phyloP scores from a whole-genome alignment of 2,329 filamentous ascomycete species.

The Pseudodiploospora longispora region DNA sequence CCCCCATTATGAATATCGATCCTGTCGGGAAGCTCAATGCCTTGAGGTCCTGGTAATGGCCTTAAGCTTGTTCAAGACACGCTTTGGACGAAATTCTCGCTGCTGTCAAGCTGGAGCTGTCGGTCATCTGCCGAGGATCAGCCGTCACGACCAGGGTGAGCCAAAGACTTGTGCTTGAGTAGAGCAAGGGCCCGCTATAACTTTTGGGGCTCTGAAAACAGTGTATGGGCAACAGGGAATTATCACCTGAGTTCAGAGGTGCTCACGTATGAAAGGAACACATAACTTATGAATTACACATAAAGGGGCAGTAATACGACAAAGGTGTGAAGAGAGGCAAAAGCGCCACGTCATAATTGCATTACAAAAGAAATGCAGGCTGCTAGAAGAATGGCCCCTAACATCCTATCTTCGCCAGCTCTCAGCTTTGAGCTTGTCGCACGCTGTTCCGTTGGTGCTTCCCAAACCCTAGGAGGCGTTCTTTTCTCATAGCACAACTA shows the following conservation, averaged over 20 bases:
- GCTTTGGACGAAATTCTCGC: constrained; percentile 22
- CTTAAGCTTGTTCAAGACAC: neutral
- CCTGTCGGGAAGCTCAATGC: constrained; percentile 22
- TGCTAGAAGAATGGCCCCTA: constrained; percentile 38
- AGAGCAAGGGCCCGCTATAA: too few relatives aligned
- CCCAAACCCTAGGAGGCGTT: neutral
- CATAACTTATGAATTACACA: too few relatives aligned
- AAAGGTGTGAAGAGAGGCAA: too few relatives aligned
- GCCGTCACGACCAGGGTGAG: constrained; percentile 12
- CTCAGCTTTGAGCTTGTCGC: constrained; percentile 72
- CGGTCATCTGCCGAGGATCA: constrained; percentile 22
- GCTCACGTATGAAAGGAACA: too few relatives aligned
- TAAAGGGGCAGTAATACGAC: too few relatives aligned
- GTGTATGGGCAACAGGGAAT: too few relatives aligned
- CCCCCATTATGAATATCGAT: constrained; percentile 23
- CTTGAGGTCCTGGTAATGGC: constrained; percentile 13
- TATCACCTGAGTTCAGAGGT: too few relatives aligned
- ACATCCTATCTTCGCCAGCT: constrained; percentile 52
- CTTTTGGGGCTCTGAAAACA: too few relatives aligned
- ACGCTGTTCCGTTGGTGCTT: constrained; percentile 18
- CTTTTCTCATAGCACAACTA: too few relatives aligned
- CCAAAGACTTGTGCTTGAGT: too few relatives aligned
- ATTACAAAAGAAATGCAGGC: constrained; percentile 18
- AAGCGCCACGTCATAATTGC: too few relatives aligned
- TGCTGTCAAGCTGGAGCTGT: constrained; percentile 9